Evolutionary conservation across 306 rosid species (phyloP), one percentile per base, ranked within the genome.

Genomic region (Prinsepia uniflora): DNA sequence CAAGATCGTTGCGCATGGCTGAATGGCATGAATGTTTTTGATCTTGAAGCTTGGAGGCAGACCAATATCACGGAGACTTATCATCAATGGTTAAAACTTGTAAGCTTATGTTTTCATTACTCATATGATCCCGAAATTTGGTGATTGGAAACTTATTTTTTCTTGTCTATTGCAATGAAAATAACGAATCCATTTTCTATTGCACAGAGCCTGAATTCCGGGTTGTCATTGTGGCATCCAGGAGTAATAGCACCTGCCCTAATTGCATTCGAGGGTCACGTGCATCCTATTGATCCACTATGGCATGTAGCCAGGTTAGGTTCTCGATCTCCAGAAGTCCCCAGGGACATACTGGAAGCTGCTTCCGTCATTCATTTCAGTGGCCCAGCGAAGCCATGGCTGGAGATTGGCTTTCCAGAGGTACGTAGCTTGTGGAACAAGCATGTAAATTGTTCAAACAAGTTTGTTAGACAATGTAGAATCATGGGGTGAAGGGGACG

Each of bases 321-420:
- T 73, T 63, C 80, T 74, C 79, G 73, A 53, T 68, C 73, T 0
- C 84, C 73, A 46, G 75, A 73, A 61, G 63, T 88, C 30, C 76
- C 75, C 55, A 64, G 34, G 44, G 82, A 82, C 43, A 70, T 73
- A 65, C 52, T 92, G 75, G 83, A 84, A 78, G 85, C 86, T 55
- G 86, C 98, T 8, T 74, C 89, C 48, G 86, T 86, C 14, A 62
- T 90, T 67, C 98, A 92, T 74, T 90, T 90, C 92, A 88, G 92
- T 47, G 98, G 98, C 74, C 98, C 96, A 34, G 96, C 96, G 57
- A 92, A 92, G 83, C 96, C 98, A n/a, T 90, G 98, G 96, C 96
- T 92, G 6, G 96, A 90, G 81, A 90, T 90, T 49, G 85, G 96
- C 50, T 78, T 75, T 75, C 88, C 98, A 19, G 86, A 85, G 87